A percentile compares a stretch with the other conserved stretches of the same genome.
These are phyloP conservation scores for Casuarina glauca DNA, from an alignment of 306 rosid species.

Conservation along the genomic window DNA sequence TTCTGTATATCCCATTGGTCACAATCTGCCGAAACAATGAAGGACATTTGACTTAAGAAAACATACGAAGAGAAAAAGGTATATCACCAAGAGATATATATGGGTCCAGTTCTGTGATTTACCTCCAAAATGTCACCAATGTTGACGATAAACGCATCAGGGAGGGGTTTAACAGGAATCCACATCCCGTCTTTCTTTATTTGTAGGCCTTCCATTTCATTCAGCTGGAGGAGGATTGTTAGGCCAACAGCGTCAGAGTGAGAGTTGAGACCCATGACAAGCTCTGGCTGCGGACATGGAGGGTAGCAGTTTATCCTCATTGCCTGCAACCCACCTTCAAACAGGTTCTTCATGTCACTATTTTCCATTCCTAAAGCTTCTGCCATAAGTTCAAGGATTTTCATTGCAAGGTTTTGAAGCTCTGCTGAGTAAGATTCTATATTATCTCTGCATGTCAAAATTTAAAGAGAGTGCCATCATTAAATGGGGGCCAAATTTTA, in stretches of 20 bases:
- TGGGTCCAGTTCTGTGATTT: not conserved
- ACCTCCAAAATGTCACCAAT: constrained; percentile 30
- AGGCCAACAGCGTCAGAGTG: not conserved
- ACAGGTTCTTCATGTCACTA: constrained; percentile 22
- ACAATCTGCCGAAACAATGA: not conserved
- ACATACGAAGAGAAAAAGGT: too few relatives aligned
- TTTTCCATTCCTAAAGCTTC: constrained; percentile 27
- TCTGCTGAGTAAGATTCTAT: constrained; percentile 30
- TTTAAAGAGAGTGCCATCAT: too few relatives aligned
- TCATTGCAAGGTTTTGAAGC: constrained; percentile 16
- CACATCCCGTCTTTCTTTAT: not conserved
- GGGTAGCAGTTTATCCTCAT: too few relatives aligned
- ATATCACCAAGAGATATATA: too few relatives aligned
- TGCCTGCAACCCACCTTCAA: too few relatives aligned
- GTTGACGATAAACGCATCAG: too few relatives aligned
- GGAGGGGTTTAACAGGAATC: too few relatives aligned
- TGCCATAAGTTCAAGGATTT: constrained; percentile 7
- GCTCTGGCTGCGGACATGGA: too few relatives aligned
- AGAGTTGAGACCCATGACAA: too few relatives aligned
- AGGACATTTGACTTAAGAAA: constrained; percentile 9
- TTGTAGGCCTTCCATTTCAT: constrained; percentile 41
- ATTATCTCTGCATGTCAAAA: constrained; percentile 15
- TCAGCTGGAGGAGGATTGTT: constrained; percentile 43
- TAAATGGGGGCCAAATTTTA: too few relatives aligned
- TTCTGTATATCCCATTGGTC: too few relatives aligned